phyloP scores from a whole-genome alignment of 2,329 filamentous ascomycete genomes.

The Fusarium hainanense region DNA sequence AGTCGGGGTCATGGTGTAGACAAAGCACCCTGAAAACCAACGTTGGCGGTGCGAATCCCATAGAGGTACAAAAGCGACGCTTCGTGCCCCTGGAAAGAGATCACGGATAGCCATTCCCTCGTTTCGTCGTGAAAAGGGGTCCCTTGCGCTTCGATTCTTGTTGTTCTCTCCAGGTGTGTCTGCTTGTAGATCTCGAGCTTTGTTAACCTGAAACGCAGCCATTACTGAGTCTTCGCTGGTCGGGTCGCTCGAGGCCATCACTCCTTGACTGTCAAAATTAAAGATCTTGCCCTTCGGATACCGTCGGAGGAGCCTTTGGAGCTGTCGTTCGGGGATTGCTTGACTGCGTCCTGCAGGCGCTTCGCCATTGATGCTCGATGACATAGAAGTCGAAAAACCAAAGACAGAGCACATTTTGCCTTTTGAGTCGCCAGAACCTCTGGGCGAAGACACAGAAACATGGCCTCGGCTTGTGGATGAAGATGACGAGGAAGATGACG shows the following conservation, averaged over 20 bases:
- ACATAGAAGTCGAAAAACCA: slow-evolving; percentile 52
- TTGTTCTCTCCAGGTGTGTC: not conserved
- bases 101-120: slow-evolving; percentile 45
- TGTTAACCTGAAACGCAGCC: not conserved
- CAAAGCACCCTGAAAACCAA: slow-evolving; percentile 62
- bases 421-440: slow-evolving; percentile 38
- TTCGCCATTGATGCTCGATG: slow-evolving; percentile 50
- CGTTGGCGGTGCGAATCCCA: slow-evolving; percentile 59
- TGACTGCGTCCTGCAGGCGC: not conserved
- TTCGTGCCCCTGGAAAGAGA: slow-evolving; percentile 58
- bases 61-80: slow-evolving; percentile 59
- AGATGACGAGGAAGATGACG: slow-evolving; percentile 23
- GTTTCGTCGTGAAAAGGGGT: slow-evolving; percentile 25
- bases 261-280: slow-evolving; percentile 55
- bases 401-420: slow-evolving; percentile 48
- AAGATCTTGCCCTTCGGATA: slow-evolving; percentile 62
- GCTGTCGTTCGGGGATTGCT: slow-evolving; percentile 5
- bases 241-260: slow-evolving; percentile 48
- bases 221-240: slow-evolving; percentile 42
- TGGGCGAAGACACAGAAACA: slow-evolving; percentile 14
- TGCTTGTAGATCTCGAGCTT: not conserved
- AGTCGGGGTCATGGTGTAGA: slow-evolving; percentile 58
- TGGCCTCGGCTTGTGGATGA: slow-evolving; percentile 3
- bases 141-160: slow-evolving; percentile 1
- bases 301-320: slow-evolving; percentile 42